Evolutionary conservation across 192 early-diverging fungal genomes (phyloP), one percentile per base, ranked within the genome.

Genomic region (Coemansia sp.): DNA sequence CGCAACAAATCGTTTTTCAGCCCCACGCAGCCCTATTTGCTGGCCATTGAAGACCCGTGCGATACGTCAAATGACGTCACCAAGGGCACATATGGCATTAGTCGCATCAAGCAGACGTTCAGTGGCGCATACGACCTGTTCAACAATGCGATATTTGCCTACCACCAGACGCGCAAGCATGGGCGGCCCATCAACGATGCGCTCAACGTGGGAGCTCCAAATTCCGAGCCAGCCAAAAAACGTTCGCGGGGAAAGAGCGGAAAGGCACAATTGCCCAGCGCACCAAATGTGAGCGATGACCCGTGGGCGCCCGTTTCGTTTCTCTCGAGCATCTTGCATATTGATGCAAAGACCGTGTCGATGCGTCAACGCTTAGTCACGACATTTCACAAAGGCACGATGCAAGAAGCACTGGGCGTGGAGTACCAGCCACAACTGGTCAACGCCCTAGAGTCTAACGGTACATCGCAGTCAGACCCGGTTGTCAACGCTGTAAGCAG

Each of bases 61-160:
- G 87, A 88, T 45, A 5, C 52, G 5, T 65, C 68, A 6, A 88
- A 88, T 51, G 85, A 88, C 51, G 81, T 88, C 21, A 66, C 83
- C 17, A 75, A 70, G 55, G 78, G 78, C 53, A 78, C 75, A 3
- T 81, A 68, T 56, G 75, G 75, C 2, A 84, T 84, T 39, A 60
- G 53, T 55, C 58, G 72, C 2, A 78, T 84, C 57, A 68, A 69
- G 54, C 70, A 73, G 62, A 75, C 71, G 1, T 84, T 84, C 63
- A 58, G 60, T 21, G 78, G 79, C 11, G 78, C 83, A 0, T 81
- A 78, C 48, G 75, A 81, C 57, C 27, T 81, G 67, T 61, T 84
- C 60, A 81, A 65, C 58, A 78, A 73, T 47, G 58, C 71, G 1
- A 75, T 81, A 1, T 81, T 70, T 59, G 73, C 71, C 0, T 84